Percentiles rank a stretch among this genome's conserved stretches.
Evolutionary conservation across 2,329 filamentous ascomycete genomes (phyloP).

Genomic region (Calonectria honghensis): DNA sequence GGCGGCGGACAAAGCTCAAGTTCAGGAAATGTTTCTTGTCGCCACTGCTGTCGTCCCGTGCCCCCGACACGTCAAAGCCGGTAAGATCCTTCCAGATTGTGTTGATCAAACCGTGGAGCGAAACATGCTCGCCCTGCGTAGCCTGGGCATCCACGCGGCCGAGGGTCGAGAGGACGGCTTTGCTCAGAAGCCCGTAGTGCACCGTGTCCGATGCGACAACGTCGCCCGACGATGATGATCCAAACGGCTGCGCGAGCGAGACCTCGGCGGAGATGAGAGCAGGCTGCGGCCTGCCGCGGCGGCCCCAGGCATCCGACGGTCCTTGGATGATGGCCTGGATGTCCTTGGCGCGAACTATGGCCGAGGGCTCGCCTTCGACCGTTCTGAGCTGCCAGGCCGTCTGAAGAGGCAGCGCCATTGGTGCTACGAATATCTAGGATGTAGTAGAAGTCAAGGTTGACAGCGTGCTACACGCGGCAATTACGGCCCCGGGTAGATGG

Average conservation of each 20-base stretch:
- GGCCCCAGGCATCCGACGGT: conserved; percentile 82
- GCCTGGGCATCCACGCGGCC: conserved; percentile 51
- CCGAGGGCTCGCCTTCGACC: conserved; percentile 57
- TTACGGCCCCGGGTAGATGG: no score
- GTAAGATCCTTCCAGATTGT: conserved; percentile 59
- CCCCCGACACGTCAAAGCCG: conserved; percentile 47
- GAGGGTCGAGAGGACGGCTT: conserved; percentile 74
- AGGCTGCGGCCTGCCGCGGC: conserved; percentile 75
- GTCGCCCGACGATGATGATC: conserved; percentile 75
- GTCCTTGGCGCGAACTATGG: conserved; percentile 76
- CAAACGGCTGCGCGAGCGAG: conserved; percentile 73
- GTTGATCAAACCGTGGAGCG: conserved; percentile 56
- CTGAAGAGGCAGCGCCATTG: conserved; percentile 50
- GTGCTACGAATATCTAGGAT: not conserved
- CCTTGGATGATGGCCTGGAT: conserved; percentile 74
- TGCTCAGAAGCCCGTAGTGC: conserved; percentile 84
- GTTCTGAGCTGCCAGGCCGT: conserved; percentile 52
- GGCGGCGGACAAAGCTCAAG: conserved; percentile 61
- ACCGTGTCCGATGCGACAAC: conserved; percentile 81
- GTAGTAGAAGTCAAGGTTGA: not conserved
- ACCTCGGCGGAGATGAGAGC: conserved; percentile 76
- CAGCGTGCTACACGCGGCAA: not conserved
- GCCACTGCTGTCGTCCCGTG: conserved; percentile 10
- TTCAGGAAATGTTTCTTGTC: conserved; percentile 57
- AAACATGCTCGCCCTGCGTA: conserved; percentile 27